Evolutionary conservation across 2,329 filamentous ascomycete species (phyloP), one percentile per base, ranked within the genome.

Genomic region (Penicillium italicum): DNA sequence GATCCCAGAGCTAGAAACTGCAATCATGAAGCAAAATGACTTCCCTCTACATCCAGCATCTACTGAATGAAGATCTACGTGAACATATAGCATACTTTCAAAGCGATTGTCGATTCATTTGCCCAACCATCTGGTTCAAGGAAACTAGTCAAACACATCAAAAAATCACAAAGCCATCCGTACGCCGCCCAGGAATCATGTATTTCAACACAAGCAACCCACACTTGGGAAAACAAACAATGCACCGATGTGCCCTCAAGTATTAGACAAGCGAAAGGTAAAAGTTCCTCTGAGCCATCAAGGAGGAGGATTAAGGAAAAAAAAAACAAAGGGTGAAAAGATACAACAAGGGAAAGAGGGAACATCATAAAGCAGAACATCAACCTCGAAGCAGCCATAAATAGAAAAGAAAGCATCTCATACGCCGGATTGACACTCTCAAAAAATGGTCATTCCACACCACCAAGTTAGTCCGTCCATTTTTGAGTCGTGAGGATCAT

Each of bases 401-500:
- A 26, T 14, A 26, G 26, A 47, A 45, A 36, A 26, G 24, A 53
- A 64, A 62, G 48, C 59, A 65, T 63, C 59, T 65, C 60, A 59
- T 65, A 68, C 66, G 68, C 67, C 66, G 58, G 60, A 60, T 65
- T 66, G 59, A 63, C 68, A 66, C 65, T 60, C 65, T 68, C 56
- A 59, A 60, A 64, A 60, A 61, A 62, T 62, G 62, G 62, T 62
- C 57, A 66, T 59, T 62, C 57, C 65, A 63, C 59, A 65, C 62
- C 66, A 65, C 56, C 60, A 62, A 58, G 63, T 67, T 66, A 67
- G 61, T 63, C 67, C 63, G 62, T 70, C 64, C 67, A 59, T 72
- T 55, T 72, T 71, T 67, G 59, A 63, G 62, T 72, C 69, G 65
- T 72, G 69, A 67, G 68, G 65, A 72, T 73, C 70, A 67, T 72